Base-by-base conservation (phyloP, 2,329 filamentous ascomycete genomes). In the Trichoderma sp. region DNA sequence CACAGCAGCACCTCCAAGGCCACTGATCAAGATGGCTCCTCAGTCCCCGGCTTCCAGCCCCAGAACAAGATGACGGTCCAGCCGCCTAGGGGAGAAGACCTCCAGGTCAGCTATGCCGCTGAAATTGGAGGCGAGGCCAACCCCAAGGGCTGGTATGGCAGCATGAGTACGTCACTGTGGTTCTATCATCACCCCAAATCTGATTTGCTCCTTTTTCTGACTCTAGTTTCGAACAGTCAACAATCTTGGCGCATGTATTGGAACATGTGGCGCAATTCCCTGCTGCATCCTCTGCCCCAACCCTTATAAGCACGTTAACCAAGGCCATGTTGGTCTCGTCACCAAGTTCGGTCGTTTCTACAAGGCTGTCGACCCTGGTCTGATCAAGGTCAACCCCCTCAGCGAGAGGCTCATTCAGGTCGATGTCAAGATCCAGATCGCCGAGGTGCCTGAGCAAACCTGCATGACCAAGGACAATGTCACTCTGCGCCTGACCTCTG, bases 401-500 rank as follows among this genome's bases (percentile, higher is more conserved):
- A 96, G 93, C 81, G 97, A 99, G 88, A 91, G 89, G 75, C 89
- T 99, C 59, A 93, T 95, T 79, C 94, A 97, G 81, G 93, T 99
- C 83, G 97, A 99, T 84, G 97, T 99, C 87, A 99, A 98, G 91
- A 98, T 98, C 80, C 97, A 99, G 87, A 98, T 98, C 79, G 95
- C 97, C 84, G 93, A 99, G 88, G 97, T 99, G 29, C 96, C 96
- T 21, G 92, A 95, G 86, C 97, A 99, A 86, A 92, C 96, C 77
- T 98, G 97, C 89, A 99, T 99, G 95, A 99, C 97, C 84, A 98
- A 98, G 88, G 97, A 99, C 89, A 99, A 99, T 81, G 97, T 98
- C 78, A 97, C 94, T 63, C 89, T 99, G 59, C 93, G 95, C 81
- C 89, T 99, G 79, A 98, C 95, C 65, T 97, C 94, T 6, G 97